These are phyloP conservation scores for Kalaharituber pfeilii DNA, from an alignment of 2,329 filamentous ascomycete genomes.

Conservation along the genomic window DNA sequence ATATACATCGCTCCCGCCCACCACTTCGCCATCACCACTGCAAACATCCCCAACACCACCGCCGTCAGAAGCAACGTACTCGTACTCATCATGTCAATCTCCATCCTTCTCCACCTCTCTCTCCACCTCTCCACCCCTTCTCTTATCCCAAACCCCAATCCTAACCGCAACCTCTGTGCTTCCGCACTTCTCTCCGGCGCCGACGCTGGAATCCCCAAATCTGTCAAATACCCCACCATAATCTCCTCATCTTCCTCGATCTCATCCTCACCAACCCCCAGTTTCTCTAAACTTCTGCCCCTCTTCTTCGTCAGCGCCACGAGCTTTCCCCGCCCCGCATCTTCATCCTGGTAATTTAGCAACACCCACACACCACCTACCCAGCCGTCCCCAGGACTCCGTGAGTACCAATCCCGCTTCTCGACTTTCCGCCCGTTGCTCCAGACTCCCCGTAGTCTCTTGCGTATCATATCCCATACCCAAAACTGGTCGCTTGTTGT, in stretches of 20 bases:
- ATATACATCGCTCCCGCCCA: background rate
- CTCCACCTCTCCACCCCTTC: background rate
- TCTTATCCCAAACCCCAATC: background rate
- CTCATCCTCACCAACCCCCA: background rate
- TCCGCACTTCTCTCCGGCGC: conserved; percentile 9
- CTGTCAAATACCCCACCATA: conserved; percentile 13
- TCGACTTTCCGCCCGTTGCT: conserved; percentile 20
- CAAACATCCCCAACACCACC: background rate
- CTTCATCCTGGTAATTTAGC: conserved; percentile 13
- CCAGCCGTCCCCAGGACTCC: conserved; percentile 22
- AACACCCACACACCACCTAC: conserved; percentile 22
- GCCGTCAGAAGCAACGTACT: background rate
- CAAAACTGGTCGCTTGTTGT: conserved; percentile 23
- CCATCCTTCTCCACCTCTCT: background rate
- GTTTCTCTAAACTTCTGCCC: conserved; percentile 12
- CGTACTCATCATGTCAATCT: background rate
- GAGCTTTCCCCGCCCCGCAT: background rate
- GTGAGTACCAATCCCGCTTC: conserved; percentile 19
- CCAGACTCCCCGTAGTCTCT: conserved; percentile 20
- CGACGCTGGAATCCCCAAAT: conserved; percentile 8
- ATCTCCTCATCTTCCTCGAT: background rate
- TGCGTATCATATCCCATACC: conserved; percentile 23
- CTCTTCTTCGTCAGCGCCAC: conserved; percentile 12
- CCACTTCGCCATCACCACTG: background rate
- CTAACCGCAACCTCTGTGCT: conserved; percentile 5